Base-by-base conservation (phyloP, 192 early-diverging fungal genomes). In the Coemansia sp. region DNA sequence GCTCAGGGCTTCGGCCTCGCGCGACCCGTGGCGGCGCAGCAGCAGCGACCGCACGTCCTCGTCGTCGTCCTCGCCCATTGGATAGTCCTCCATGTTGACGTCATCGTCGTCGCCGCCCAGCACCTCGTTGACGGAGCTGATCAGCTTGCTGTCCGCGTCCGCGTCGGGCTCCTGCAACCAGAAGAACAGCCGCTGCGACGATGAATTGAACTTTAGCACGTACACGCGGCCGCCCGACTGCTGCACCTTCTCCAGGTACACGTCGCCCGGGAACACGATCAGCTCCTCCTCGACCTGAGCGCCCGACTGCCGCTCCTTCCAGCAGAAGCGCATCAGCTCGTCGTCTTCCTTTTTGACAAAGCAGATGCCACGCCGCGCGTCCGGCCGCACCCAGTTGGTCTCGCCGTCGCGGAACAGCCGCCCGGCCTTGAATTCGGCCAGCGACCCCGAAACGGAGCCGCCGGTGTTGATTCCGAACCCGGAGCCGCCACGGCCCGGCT, bases 151-250 rank as follows among this genome's bases (percentile, higher is more conserved):
- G 69, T 91, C 90, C 29, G 75, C 79, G 16, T 82, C 80, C 16
- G 80, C 69, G 44, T 87, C 84, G 5, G 71, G 62, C 38, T 82
- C 84, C 65, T 95, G 92, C 78, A 92, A 83, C 92, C 92, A 95
- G 56, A 89, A 92, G 64, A 95, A 93, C 48, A 86, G 57, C 25
- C 86, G 85, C 72, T 88, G 87, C 52, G 75, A 82, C 16, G 91
- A 91, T 2, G 90, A 86, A 69, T 87, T 85, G 76, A 93, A 95
- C 65, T 86, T 87, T 18, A 95, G 75, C 46, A 95, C 77, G 60
- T 86, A 86, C 0, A 95, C 92, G 54, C 92, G 88, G 6, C 86
- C 91, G 19, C 80, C 51, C 0, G 80, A 64, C 67, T 83, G 82
- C 43, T 50, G 43, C 12, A 82, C 83, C 42, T 81, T 81, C n/a